Evolutionary conservation across 306 rosid genomes (phyloP).

Genomic region (Luffa acutangula): DNA sequence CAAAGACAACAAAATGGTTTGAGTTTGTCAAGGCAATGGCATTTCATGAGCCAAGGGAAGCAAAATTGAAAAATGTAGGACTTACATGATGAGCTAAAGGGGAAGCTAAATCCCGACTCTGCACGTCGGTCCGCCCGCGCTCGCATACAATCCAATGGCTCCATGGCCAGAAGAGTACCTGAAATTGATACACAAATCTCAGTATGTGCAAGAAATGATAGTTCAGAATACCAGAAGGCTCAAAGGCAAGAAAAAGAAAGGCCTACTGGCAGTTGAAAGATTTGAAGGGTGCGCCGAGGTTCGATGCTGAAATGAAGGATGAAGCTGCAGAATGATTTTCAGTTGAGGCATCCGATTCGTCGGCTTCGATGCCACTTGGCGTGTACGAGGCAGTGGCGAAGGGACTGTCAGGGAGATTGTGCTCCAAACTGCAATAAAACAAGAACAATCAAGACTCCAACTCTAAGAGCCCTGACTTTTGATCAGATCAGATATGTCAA

Average conservation of each 20-base stretch:
- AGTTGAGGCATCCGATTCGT: constrained; percentile 28
- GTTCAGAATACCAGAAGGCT: neutral
- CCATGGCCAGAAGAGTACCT: constrained; percentile 62
- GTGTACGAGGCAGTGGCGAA: constrained; percentile 84
- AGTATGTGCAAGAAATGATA: neutral
- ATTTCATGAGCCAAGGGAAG: neutral
- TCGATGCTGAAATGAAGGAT: constrained; percentile 36
- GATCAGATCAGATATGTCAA: neutral
- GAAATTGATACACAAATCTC: neutral
- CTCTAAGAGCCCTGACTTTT: neutral
- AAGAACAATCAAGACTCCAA: neutral
- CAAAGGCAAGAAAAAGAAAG: neutral
- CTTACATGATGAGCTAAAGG: constrained; percentile 16
- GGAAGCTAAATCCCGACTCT: constrained; percentile 39
- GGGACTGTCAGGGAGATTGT: constrained; percentile 92
- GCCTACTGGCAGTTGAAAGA: constrained; percentile 59
- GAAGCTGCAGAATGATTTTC: constrained; percentile 19
- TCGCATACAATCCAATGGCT: constrained; percentile 48
- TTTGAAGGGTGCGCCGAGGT: constrained; percentile 58
- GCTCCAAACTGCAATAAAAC: constrained; percentile 66
- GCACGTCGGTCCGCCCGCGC: constrained; percentile 40
- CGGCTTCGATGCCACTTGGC: constrained; percentile 10
- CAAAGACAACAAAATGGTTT: neutral
- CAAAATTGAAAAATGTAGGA: neutral
- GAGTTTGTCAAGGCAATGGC: neutral